These are phyloP conservation scores for Silene coronaria DNA, from an alignment of 179 eudicot species.

Conservation along the genomic window DNA sequence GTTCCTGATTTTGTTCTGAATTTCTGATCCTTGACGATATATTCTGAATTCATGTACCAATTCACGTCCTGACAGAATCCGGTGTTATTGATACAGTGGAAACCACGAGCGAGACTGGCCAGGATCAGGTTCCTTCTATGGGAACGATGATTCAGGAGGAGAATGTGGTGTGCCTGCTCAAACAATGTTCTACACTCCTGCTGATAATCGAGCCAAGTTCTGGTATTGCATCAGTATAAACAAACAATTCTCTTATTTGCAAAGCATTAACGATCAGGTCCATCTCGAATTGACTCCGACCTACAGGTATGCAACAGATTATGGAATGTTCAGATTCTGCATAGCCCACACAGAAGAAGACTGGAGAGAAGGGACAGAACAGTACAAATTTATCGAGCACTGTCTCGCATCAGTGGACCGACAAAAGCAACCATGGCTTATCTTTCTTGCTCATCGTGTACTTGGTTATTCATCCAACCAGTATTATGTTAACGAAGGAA, in stretches of 20 bases:
- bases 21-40: background rate
- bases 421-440: slow-evolving; percentile 68
- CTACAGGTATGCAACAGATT: slow-evolving; percentile 54
- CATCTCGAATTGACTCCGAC: background rate
- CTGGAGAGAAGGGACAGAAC: slow-evolving; percentile 68
- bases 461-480: slow-evolving; percentile 55
- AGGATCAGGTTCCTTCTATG: slow-evolving; percentile 33
- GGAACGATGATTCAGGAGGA: slow-evolving; percentile 36
- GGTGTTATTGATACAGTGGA: slow-evolving; percentile 30
- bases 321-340: slow-evolving; percentile 73
- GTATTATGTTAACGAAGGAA: slow-evolving; percentile 49
- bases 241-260: no score
- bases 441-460: slow-evolving; percentile 69
- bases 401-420: slow-evolving; percentile 69
- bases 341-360: slow-evolving; percentile 70
- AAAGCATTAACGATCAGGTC: no score
- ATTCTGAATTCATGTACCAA: no score
- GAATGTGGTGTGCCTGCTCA: slow-evolving; percentile 47
- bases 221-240: slow-evolving; percentile 20
- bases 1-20: slow-evolving; percentile 19
- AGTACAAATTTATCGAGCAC: slow-evolving; percentile 57
- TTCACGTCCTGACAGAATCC: background rate
- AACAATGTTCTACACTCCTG: slow-evolving; percentile 37
- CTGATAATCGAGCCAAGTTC: slow-evolving; percentile 37
- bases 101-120: slow-evolving; percentile 50